phyloP scores from a whole-genome alignment of 345 rosid genomes.

The Hypericum androsaemum region DNA sequence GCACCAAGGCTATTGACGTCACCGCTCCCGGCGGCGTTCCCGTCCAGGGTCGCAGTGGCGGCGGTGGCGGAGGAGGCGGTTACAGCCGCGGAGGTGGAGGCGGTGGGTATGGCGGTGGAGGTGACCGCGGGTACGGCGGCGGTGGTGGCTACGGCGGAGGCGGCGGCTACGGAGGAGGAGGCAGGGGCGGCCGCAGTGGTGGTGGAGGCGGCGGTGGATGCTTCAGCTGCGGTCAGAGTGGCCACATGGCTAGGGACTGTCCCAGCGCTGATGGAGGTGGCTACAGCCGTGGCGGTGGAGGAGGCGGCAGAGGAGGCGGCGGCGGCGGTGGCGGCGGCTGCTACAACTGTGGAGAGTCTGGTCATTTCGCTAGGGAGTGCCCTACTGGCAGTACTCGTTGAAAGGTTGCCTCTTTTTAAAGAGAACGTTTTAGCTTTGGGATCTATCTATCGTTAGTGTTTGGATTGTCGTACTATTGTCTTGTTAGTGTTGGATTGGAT shows the following conservation, averaged over 20 bases:
- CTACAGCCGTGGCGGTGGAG: constrained; percentile 28
- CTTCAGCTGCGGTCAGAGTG: constrained; percentile 30
- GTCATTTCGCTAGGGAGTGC: constrained; percentile 86
- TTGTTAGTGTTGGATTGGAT: too few relatives aligned
- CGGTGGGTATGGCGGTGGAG: constrained; percentile 18
- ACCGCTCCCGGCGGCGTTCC: constrained; percentile 55
- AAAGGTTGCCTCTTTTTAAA: constrained; percentile 12
- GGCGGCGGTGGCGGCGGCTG: constrained; percentile 44
- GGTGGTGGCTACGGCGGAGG: constrained; percentile 13
- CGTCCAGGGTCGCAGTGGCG: constrained; percentile 41
- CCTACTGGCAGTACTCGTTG: constrained; percentile 38
- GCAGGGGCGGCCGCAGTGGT: constrained; percentile 16
- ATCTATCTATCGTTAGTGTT: too few relatives aligned
- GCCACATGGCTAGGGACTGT: neutral
- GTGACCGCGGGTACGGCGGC: constrained; percentile 9
- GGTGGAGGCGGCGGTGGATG: constrained; percentile 30
- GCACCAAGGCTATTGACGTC: constrained; percentile 74
- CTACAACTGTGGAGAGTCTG: constrained; percentile 70
- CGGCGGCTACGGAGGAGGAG: constrained; percentile 14
- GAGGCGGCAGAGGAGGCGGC: constrained; percentile 28
- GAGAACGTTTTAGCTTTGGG: too few relatives aligned
- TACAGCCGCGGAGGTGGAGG: constrained; percentile 16
- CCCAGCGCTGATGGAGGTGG: constrained; percentile 32
- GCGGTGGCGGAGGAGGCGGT: constrained; percentile 31
- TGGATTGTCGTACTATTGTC: too few relatives aligned